These are phyloP conservation scores for Neopestalotiopsis sp. DNA, from an alignment of 2,329 filamentous ascomycete species.

Conservation along the genomic window DNA sequence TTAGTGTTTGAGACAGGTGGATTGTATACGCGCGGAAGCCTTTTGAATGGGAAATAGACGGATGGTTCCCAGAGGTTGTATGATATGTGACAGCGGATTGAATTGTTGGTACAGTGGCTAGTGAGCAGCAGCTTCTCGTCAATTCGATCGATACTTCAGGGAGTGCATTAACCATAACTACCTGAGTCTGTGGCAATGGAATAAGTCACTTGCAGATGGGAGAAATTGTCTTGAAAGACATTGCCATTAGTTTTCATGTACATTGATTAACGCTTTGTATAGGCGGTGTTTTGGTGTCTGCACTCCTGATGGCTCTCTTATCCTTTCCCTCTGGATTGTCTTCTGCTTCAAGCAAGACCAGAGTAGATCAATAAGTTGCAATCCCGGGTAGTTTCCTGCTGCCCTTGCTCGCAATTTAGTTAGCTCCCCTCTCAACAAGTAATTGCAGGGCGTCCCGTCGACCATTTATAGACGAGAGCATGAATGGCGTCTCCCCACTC, in stretches of 20 bases:
- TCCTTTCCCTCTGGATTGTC: no score
- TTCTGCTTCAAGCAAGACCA: not conserved
- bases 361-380: not conserved
- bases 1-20: not conserved
- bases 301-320: no score
- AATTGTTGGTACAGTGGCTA: not conserved
- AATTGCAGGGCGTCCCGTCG: not conserved
- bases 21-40: constrained; percentile 2
- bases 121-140: no score
- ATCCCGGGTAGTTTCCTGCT: not conserved
- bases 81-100: not conserved
- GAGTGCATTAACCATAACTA: no score
- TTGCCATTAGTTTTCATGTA: no score
- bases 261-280: no score
- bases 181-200: no score
- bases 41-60: not conserved
- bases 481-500: not conserved
- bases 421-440: not conserved
- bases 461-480: not conserved
- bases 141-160: not conserved
- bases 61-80: not conserved
- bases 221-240: no score
- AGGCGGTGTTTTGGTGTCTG: no score
- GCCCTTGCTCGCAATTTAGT: not conserved
- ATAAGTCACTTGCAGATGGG: no score